These are phyloP conservation scores for Cystobasidiaceae sp. DNA, from an alignment of 1,284 basidiomycete species.

Conservation along the genomic window DNA sequence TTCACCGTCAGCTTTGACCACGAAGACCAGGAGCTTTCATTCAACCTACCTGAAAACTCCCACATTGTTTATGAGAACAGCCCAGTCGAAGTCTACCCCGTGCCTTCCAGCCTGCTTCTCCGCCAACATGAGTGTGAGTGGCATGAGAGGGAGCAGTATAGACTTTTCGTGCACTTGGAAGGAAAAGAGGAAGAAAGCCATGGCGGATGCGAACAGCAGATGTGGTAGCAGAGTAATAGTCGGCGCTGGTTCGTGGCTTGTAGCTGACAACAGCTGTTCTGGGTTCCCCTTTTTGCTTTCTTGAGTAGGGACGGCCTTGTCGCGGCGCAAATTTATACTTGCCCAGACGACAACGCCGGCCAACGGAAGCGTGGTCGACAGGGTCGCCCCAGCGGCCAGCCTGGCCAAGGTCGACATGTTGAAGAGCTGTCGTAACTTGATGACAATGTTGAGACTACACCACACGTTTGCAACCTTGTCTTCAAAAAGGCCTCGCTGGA, in stretches of 20 bases:
- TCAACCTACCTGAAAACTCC: slow-evolving; percentile 69
- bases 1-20: neutral
- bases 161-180: slow-evolving; percentile 96
- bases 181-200: slow-evolving; percentile 91
- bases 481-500: slow-evolving; percentile 83
- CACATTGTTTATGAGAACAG: slow-evolving; percentile 74
- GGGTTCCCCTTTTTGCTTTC: too few relatives aligned
- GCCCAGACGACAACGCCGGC: slow-evolving; percentile 41
- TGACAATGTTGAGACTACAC: slow-evolving; percentile 77
- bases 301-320: neutral
- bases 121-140: slow-evolving; percentile 70
- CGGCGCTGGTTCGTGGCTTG: slow-evolving; percentile 35
- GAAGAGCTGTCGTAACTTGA: slow-evolving; percentile 64
- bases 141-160: slow-evolving; percentile 78
- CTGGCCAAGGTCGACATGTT: slow-evolving; percentile 42
- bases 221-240: slow-evolving; percentile 43
- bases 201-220: slow-evolving; percentile 40
- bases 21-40: slow-evolving; percentile 35
- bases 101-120: slow-evolving; percentile 50
- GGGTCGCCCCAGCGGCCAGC: slow-evolving; percentile 47
- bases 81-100: slow-evolving; percentile 68
- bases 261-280: too few relatives aligned
- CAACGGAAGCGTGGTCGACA: slow-evolving; percentile 45
- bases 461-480: slow-evolving; percentile 96
- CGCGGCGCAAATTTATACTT: slow-evolving; percentile 26